Evolutionary conservation across 495 filamentous ascomycete species (phyloP), one percentile per base, ranked within the genome.

Genomic region (Tetracladium marchalianum): DNA sequence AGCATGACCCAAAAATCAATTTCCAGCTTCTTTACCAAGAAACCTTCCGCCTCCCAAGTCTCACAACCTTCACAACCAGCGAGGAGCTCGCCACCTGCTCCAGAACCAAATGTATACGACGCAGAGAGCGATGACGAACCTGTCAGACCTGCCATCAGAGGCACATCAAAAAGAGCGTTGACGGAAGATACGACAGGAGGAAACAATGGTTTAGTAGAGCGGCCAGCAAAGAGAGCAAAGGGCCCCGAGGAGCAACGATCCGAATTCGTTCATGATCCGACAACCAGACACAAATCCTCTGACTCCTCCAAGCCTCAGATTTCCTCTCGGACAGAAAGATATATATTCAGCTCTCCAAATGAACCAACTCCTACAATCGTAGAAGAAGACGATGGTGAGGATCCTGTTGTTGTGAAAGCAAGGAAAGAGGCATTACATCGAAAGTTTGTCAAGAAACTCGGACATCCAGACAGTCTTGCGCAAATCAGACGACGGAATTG

Each of bases 391-490:
- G 65, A 65, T 12, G 68, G 71, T 4, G 75, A 78, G 11, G 72
- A 73, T 46, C 62, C 58, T 5, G 62, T 54, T 22, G 55, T 41
- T 0, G 56, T 59, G 13, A 73, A 56, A 54, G 62, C 59, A 24
- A 62, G 66, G 46, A 88, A 78, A 55, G 78, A 85, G 51, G 80
- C 75, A 44, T 67, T 95, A 15, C 92, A 95, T 58, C 70, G 81
- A 51, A 83, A 84, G 49, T 98, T 96, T 55, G 81, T 96, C 13
- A 84, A 86, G 67, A 93, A 86, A 57, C 75, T 98, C 4, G 90
- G 92, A 3, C 78, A 78, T 22, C 77, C 87, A 7, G 89, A 93
- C 53, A 88, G 86, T 51, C 68, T 92, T 41, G 73, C 81, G 12
- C 76, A 78, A 39, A 77, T 86, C 51, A 77, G 78, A 47, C 70